phyloP scores from a whole-genome alignment of 192 early-diverging fungal species.

The Coemansia erecta region DNA sequence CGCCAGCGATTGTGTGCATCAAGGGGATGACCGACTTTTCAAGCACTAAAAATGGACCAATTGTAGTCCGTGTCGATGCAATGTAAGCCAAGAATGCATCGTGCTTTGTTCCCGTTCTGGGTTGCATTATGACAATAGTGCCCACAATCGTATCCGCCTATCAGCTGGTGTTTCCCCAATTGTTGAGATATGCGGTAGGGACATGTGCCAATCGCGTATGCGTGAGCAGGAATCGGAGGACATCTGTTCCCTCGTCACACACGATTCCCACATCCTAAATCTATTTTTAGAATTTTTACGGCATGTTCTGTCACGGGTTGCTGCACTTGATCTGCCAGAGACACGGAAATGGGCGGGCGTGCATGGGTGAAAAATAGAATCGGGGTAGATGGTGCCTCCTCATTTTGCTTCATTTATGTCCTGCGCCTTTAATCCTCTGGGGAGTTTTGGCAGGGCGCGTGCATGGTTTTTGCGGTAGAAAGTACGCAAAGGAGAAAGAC shows the following conservation, averaged over 20 bases:
- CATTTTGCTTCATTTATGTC: no score
- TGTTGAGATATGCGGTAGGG: constrained; percentile 8
- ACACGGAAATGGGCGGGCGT: constrained; percentile 1
- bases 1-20: constrained; percentile 6
- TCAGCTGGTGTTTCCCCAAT: constrained; percentile 6
- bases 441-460: neutral
- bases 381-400: no score
- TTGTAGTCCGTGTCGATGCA: constrained; percentile 3
- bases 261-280: constrained; percentile 2
- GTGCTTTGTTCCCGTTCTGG: neutral
- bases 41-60: constrained; percentile 2
- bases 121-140: neutral
- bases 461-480: neutral
- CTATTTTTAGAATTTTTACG: constrained; percentile 8
- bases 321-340: constrained; percentile 10
- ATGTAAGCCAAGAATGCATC: neutral
- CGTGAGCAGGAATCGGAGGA: neutral
- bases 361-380: no score
- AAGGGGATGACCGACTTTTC: neutral
- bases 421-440: neutral
- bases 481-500: neutral
- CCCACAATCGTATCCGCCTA: neutral
- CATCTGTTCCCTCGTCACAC: neutral
- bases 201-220: neutral
- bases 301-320: neutral